Evolutionary conservation across 2,329 filamentous ascomycete genomes (phyloP).

Genomic region (Ilyonectria mors-panacis): DNA sequence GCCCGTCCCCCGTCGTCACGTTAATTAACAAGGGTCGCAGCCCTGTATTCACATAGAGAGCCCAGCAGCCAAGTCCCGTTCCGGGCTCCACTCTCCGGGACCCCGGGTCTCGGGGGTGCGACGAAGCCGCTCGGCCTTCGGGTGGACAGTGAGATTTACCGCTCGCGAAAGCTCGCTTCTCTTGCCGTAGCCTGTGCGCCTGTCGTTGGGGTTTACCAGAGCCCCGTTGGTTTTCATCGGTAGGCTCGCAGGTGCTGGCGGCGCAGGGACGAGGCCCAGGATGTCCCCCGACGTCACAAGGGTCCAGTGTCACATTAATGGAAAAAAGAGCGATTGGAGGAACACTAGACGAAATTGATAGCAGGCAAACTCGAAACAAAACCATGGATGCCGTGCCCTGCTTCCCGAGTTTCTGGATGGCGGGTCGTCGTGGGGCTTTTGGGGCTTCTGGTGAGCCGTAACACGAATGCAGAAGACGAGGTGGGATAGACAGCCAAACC

Average conservation of each 20-base stretch:
- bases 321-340: neutral
- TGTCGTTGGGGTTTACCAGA: too few species aligned
- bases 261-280: neutral
- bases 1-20: neutral
- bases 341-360: neutral
- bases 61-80: neutral
- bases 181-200: too few species aligned
- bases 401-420: constrained; percentile 16
- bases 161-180: neutral
- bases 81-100: neutral
- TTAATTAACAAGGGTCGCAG: constrained; percentile 1
- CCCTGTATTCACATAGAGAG: neutral
- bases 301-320: neutral
- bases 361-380: constrained; percentile 20
- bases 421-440: neutral
- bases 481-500: neutral
- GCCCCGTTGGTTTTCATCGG: neutral
- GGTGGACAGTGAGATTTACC: neutral
- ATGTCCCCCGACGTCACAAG: neutral
- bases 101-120: neutral
- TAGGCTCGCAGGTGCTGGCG: neutral
- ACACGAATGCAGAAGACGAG: neutral
- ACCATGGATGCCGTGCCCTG: constrained; percentile 31
- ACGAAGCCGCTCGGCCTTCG: neutral
- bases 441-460: neutral